Evolutionary conservation across 345 rosid genomes (phyloP).

Genomic region (Eucalyptus cloeziana): DNA sequence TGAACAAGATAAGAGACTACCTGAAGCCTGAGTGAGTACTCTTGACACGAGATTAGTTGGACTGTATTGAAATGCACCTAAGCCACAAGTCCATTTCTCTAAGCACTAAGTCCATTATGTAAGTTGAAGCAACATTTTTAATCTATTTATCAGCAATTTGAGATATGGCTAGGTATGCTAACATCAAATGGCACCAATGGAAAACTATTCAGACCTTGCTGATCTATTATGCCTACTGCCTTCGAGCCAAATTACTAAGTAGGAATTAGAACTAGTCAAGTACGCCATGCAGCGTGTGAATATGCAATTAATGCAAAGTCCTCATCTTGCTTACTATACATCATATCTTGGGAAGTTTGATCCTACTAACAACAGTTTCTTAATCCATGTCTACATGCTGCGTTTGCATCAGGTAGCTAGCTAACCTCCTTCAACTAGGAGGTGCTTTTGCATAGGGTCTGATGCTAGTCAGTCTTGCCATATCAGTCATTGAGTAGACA

Average conservation of each 20-base stretch:
- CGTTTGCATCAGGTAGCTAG: not conserved
- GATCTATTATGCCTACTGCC: not conserved
- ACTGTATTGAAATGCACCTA: not conserved
- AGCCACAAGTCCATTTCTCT: not conserved
- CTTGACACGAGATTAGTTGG: not conserved
- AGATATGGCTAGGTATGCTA: not conserved
- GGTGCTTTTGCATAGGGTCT: not conserved
- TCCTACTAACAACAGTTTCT: not conserved
- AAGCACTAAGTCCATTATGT: not conserved
- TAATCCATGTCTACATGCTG: not conserved
- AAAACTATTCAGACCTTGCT: not conserved
- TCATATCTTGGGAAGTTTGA: not conserved
- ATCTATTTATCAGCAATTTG: not conserved
- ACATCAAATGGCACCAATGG: not conserved
- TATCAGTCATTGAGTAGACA: not conserved
- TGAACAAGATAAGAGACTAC: not conserved
- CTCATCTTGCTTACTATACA: not conserved
- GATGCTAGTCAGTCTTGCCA: not conserved
- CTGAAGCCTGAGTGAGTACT: not conserved
- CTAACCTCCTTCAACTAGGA: not conserved
- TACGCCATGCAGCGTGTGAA: not conserved
- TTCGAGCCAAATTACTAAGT: not conserved
- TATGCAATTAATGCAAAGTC: not conserved
- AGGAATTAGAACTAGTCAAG: not conserved
- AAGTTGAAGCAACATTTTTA: not conserved